Evolutionary conservation across 129 eudicot genomes (phyloP).

Genomic region (Erigeron canadensis): DNA sequence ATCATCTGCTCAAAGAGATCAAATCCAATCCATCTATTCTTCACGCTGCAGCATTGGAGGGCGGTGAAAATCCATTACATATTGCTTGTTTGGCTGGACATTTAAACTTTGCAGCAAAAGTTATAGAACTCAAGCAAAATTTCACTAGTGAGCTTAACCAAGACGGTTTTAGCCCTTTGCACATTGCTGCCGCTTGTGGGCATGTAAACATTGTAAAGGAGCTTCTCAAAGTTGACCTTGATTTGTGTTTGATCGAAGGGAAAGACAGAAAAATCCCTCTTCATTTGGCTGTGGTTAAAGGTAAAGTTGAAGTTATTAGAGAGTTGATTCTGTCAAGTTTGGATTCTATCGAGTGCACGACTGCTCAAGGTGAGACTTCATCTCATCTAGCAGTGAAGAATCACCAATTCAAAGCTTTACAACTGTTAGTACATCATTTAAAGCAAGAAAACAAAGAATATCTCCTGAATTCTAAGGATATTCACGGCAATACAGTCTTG

Average conservation of each 20-base stretch:
- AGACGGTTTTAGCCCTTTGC: slow-evolving; percentile 52
- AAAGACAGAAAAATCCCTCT: slow-evolving; percentile 46
- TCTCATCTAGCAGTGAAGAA: slow-evolving; percentile 47
- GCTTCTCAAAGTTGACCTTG: slow-evolving; percentile 38
- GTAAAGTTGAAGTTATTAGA: slow-evolving; percentile 36
- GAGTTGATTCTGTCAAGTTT: slow-evolving; percentile 31
- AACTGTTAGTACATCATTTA: slow-evolving; percentile 26
- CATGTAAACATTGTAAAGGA: slow-evolving; percentile 46
- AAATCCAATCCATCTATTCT: slow-evolving; percentile 28
- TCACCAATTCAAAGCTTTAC: slow-evolving; percentile 35
- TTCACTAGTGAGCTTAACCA: slow-evolving; percentile 35
- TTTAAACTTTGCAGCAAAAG: slow-evolving; percentile 28
- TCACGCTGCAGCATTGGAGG: slow-evolving; percentile 21
- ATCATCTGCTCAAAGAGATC: slow-evolving; percentile 27
- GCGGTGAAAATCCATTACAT: slow-evolving; percentile 43
- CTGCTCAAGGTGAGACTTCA: slow-evolving; percentile 41
- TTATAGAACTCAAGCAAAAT: slow-evolving; percentile 23
- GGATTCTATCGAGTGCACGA: slow-evolving; percentile 30
- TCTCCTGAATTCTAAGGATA: slow-evolving; percentile 30
- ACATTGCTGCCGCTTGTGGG: slow-evolving; percentile 56
- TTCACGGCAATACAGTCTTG: slow-evolving; percentile 43
- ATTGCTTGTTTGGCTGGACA: slow-evolving; percentile 48
- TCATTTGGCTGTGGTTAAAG: slow-evolving; percentile 48
- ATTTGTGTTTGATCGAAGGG: slow-evolving; percentile 38
- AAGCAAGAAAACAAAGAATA: slow-evolving; percentile 31